phyloP scores from a whole-genome alignment of 306 rosid genomes.

The Vigna reflexopilosa region DNA sequence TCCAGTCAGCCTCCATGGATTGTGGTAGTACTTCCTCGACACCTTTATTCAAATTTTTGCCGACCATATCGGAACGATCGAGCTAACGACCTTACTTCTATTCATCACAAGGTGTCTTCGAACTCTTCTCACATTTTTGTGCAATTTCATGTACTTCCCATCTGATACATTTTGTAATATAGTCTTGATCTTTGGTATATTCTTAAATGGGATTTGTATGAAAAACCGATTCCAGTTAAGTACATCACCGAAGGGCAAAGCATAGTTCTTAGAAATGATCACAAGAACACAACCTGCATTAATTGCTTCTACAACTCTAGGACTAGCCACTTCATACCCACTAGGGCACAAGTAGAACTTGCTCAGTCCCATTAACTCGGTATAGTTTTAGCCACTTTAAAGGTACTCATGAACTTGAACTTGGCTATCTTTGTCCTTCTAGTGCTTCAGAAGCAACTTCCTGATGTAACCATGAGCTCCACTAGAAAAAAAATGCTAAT shows the following conservation, averaged over 20 bases:
- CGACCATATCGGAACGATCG: too few relatives aligned
- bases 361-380: constrained; percentile 59
- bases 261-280: constrained; percentile 60
- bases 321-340: constrained; percentile 86
- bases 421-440: constrained; percentile 71
- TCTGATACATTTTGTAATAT: constrained; percentile 55
- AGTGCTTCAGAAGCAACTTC: constrained; percentile 47
- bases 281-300: constrained; percentile 77
- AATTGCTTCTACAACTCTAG: constrained; percentile 79
- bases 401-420: constrained; percentile 73
- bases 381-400: constrained; percentile 56
- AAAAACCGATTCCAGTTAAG: constrained; percentile 75
- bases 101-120: constrained; percentile 67
- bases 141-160: constrained; percentile 55
- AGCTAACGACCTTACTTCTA: neutral
- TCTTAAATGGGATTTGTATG: constrained; percentile 53
- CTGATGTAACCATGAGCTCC: constrained; percentile 66
- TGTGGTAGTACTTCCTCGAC: too few relatives aligned
- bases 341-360: constrained; percentile 89
- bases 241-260: constrained; percentile 80
- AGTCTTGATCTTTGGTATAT: constrained; percentile 63
- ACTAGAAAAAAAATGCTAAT: constrained; percentile 70
- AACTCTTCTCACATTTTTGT: constrained; percentile 54
- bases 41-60: too few relatives aligned
- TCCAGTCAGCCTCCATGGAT: too few relatives aligned